Percentiles rank a stretch among this genome's conserved stretches.
These are phyloP conservation scores for Rhynchospora tenuis DNA, from an alignment of 176 grass and related monocot genomes.

Conservation along the genomic window DNA sequence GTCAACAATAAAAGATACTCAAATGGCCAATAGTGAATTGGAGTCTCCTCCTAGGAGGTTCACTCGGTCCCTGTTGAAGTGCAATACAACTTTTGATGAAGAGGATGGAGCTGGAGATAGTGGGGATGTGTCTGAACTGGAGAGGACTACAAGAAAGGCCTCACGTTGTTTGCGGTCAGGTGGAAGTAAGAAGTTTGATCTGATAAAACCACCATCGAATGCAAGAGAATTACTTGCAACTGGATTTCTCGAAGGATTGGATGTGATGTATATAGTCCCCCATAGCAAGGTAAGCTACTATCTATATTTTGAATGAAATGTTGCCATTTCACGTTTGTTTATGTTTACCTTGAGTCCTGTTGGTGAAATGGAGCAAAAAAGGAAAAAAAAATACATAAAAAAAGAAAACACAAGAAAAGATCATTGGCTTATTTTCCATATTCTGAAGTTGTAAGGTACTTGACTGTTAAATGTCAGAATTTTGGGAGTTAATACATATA, in stretches of 20 bases:
- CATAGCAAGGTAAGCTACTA: slow-evolving; percentile 38
- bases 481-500: neutral
- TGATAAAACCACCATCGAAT: slow-evolving; percentile 31
- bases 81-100: neutral
- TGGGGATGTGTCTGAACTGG: slow-evolving; percentile 1
- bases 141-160: neutral
- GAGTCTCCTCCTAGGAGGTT: slow-evolving; percentile 12
- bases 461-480: neutral
- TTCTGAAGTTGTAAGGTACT: neutral
- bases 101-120: slow-evolving; percentile 35
- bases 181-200: slow-evolving; percentile 37
- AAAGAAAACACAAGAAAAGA: neutral
- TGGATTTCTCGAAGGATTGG: slow-evolving; percentile 45
- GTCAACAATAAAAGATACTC: neutral
- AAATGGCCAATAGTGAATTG: neutral
- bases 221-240: slow-evolving; percentile 38
- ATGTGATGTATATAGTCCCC: slow-evolving; percentile 30
- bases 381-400: neutral
- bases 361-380: neutral
- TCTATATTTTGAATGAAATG: neutral
- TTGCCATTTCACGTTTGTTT: neutral
- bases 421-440: neutral
- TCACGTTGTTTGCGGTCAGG: neutral
- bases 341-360: neutral
- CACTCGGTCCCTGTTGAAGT: slow-evolving; percentile 18